A percentile compares a stretch with the other conserved stretches of the same genome.
Evolutionary conservation across 345 rosid genomes (phyloP).

Genomic region (Brassica carinata): DNA sequence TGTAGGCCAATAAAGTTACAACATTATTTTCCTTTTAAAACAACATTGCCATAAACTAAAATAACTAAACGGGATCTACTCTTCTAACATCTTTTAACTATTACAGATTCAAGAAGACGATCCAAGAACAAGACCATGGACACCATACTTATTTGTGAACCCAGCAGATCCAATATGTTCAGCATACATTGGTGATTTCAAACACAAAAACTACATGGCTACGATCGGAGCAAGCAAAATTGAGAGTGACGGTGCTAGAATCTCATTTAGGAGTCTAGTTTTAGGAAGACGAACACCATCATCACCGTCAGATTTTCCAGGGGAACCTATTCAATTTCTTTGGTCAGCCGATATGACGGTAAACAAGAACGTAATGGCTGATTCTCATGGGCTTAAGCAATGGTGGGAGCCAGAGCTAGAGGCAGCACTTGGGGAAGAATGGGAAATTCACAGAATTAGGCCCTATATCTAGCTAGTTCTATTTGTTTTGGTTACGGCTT

Average conservation of each 20-base stretch:
- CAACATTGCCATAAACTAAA: neutral
- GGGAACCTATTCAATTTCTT: slow-evolving; percentile 50
- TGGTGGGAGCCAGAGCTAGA: slow-evolving; percentile 51
- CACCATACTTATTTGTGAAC: slow-evolving; percentile 56
- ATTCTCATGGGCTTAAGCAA: slow-evolving; percentile 60
- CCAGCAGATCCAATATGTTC: slow-evolving; percentile 52
- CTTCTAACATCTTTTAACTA: neutral
- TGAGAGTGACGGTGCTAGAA: slow-evolving; percentile 41
- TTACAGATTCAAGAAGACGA: slow-evolving; percentile 11
- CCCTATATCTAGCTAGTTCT: too few species aligned
- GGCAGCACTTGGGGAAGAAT: neutral
- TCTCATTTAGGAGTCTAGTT: slow-evolving; percentile 43
- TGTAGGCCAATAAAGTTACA: neutral
- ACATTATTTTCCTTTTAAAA: neutral
- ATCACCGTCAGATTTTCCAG: neutral
- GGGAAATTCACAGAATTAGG: too few species aligned
- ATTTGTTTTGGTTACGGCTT: too few species aligned
- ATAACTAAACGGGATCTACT: neutral
- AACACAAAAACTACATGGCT: slow-evolving; percentile 32
- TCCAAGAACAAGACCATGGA: slow-evolving; percentile 44
- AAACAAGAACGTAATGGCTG: slow-evolving; percentile 28
- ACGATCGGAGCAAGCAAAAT: neutral
- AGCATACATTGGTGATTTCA: slow-evolving; percentile 57
- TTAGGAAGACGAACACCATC: neutral
- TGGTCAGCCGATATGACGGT: slow-evolving; percentile 49